Conservation (phyloP, 768 basidiomycete genomes). For the Erythrobasidium yunnanense region DNA sequence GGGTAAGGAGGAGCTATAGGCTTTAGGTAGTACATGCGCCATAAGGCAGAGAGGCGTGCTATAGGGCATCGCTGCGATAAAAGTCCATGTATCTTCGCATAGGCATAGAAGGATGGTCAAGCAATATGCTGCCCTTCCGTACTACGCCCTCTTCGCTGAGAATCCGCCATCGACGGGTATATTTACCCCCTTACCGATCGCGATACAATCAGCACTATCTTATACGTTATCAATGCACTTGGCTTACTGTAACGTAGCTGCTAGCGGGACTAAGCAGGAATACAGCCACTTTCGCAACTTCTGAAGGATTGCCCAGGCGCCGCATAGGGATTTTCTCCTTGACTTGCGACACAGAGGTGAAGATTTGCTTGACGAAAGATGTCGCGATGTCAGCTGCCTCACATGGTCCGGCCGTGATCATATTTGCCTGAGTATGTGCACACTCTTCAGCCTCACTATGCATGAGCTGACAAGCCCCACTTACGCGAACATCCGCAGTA, state of each 20-base stretch:
- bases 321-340: constrained; percentile 16
- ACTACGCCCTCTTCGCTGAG: background rate
- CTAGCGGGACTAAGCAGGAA: constrained; percentile 10
- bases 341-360: background rate
- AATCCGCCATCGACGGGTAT: constrained; percentile 22
- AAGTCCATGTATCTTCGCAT: background rate
- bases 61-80: too few relatives aligned
- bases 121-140: background rate
- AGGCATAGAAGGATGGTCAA: background rate
- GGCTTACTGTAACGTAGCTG: constrained; percentile 22
- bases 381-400: background rate
- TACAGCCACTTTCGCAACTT: constrained; percentile 11
- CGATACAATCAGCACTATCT: background rate
- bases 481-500: constrained; percentile 8
- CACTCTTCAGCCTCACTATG: background rate
- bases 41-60: too few relatives aligned
- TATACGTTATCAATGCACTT: background rate
- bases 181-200: background rate
- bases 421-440: background rate
- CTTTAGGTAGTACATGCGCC: too few relatives aligned
- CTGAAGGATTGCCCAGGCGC: background rate
- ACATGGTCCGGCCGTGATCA: constrained; percentile 3
- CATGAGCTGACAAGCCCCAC: background rate
- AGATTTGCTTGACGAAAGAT: constrained; percentile 11
- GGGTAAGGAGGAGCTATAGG: constrained; percentile 3